Conservation (phyloP, 2,329 filamentous ascomycete species). For the Scedosporium boydii region DNA sequence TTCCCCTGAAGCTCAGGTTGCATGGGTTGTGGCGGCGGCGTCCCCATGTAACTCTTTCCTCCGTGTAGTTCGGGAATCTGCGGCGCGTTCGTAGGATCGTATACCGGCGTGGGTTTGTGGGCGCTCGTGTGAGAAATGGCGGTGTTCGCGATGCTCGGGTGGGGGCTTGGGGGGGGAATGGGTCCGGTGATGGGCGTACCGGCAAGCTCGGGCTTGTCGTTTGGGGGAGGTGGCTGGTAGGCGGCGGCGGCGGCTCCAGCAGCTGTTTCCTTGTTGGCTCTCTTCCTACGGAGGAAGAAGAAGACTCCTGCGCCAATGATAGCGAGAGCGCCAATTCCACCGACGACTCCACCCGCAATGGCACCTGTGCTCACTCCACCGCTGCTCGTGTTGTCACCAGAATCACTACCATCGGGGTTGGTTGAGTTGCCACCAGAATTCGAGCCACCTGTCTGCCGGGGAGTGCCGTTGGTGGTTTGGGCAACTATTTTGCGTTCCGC, state of each 20-base stretch:
- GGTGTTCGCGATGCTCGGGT: conserved; percentile 16
- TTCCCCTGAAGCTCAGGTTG: conserved; percentile 7
- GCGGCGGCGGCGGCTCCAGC: conserved; percentile 9
- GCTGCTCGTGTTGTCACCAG: conserved; percentile 7
- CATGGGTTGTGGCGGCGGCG: conserved; percentile 5
- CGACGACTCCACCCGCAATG: conserved; percentile 24
- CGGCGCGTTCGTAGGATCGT: conserved; percentile 13
- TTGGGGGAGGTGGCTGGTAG: conserved; percentile 7
- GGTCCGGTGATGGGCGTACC: conserved; percentile 11
- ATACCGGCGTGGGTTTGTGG: conserved; percentile 14
- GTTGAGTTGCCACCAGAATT: conserved; percentile 4
- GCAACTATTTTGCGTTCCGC: conserved; percentile 11
- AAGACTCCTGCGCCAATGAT: conserved; percentile 22
- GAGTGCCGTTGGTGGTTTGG: conserved; percentile 12
- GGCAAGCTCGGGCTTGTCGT: conserved; percentile 23
- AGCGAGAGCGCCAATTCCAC: conserved; percentile 15
- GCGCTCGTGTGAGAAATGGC: conserved; percentile 16
- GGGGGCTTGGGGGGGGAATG: conserved; percentile 19
- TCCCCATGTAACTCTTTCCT: conserved; percentile 13
- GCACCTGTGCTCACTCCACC: conserved; percentile 18
- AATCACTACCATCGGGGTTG: not conserved
- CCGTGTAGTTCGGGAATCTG: conserved; percentile 19
- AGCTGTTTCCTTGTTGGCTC: conserved; percentile 7
- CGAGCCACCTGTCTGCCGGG: not conserved
- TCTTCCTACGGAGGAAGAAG: conserved; percentile 25